Percentiles rank a stretch among this genome's conserved stretches.
Evolutionary conservation across 225 moss, liverwort and hornwort genomes (phyloP).

Genomic region (Ulota crispa): DNA sequence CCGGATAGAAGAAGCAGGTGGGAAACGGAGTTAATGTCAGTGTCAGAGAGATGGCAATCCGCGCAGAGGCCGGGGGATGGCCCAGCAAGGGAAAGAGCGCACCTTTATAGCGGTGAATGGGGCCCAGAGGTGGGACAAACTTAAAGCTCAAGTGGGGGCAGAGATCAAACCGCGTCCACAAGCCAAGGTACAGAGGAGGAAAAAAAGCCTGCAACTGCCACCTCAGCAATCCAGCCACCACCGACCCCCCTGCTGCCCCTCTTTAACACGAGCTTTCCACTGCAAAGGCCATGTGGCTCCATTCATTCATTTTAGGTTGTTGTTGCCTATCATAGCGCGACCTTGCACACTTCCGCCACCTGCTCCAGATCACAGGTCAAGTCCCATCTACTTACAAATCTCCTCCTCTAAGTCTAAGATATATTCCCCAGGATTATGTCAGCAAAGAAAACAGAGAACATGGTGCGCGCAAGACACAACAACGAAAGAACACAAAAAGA

Average conservation of each 20-base stretch:
- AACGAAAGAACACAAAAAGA: constrained; percentile 4
- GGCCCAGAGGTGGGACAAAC: constrained; percentile 24
- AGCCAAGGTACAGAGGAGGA: constrained; percentile 8
- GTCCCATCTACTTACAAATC: background rate
- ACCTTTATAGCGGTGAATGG: constrained; percentile 31
- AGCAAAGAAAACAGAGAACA: constrained; percentile 2
- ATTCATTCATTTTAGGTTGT: constrained; percentile 39
- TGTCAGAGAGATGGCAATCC: constrained; percentile 29
- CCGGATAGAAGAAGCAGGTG: background rate
- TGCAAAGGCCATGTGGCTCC: constrained; percentile 40
- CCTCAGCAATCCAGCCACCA: constrained; percentile 24
- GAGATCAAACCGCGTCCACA: constrained; percentile 21
- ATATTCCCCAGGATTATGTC: constrained; percentile 13
- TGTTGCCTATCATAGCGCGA: constrained; percentile 32
- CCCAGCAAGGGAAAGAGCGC: background rate
- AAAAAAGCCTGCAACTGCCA: constrained; percentile 38
- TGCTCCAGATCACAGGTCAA: constrained; percentile 12
- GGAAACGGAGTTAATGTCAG: constrained; percentile 7
- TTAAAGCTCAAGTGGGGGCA: constrained; percentile 17
- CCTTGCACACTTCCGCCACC: constrained; percentile 40
- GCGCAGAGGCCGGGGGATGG: background rate
- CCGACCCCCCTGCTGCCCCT: constrained; percentile 17
- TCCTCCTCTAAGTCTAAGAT: constrained; percentile 16
- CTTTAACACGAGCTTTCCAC: constrained; percentile 26
- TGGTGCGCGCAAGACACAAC: no score